Base-by-base conservation (phyloP, 139 green algal species). In the Picochlorum sp. region DNA sequence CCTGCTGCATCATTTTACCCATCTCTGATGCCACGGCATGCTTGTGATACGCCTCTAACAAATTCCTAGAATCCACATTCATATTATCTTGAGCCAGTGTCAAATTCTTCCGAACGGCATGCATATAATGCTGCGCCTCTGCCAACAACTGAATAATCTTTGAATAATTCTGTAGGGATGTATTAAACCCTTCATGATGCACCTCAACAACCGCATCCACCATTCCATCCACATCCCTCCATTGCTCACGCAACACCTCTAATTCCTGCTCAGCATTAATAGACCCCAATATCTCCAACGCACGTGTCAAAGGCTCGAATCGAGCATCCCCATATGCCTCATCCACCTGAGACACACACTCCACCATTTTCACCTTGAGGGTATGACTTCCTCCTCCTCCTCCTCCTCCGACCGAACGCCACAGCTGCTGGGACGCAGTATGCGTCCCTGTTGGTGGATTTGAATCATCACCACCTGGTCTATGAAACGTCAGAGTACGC, bases 121-220 rank as follows among this genome's bases (percentile, higher is more conserved):
- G 2, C 32, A 83, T 77, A 75, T 92, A 81, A 23, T 83, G 60
- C 61, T 82, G 84, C 0, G 83, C 69, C 3, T 90, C 79, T 9
- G 69, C 51, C 66, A 95, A 94, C 8, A 92, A 80, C 32, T 79
- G 65, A 68, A 95, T 75, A 61, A 95, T 94, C 28, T 83, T 76
- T 2, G 72, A 84, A 70, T 95, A 94, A 76, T 94, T 91, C 58
- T 92, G 86, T 51, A 94, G 88, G 11, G 85, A 79, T 45, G 79
- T 85, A 58, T 88, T 88, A 77, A 95, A 95, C 57, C 87, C 88
- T n/a, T 61, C 57, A 72, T 91, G 80, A 63, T 91, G 86, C 20
- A 54, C 68, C 26, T 87, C 73, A 13, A 91, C 86, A 55, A 90
- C 74, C 2, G 63, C 41, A 41, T 91, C 82, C 18, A 92, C 84